Base-by-base conservation (phyloP, 2,329 filamentous ascomycete genomes). In the Fusarium brachygibbosum region DNA sequence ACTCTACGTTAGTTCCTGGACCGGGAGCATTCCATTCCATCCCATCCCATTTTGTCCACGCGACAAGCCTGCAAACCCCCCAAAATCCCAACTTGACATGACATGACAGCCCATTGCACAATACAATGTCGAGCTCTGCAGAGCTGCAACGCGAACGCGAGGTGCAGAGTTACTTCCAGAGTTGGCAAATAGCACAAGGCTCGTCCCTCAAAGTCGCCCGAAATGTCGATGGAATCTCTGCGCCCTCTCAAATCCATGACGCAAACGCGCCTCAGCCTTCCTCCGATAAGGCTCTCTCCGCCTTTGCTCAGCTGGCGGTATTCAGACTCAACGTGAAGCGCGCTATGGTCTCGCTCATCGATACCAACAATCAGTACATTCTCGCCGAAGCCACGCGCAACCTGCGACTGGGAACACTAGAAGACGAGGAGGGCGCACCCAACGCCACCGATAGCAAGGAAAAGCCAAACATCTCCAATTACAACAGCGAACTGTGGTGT, bases 341-440 rank as follows among this genome's bases (percentile, higher is more conserved):
- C 37, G 81, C 79, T 41, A 82, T 87, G 76, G 80, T 87, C 23
- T 84, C 83, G 50, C 75, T 87, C 19, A 81, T 86, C 52, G 83
- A 84, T 63, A 74, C 75, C 7, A 75, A 78, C 5, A 79, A 77
- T 13, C 83, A 87, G 75, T 85, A 83, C 57, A 81, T 87, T 49
- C 79, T 87, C 41, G 84, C 84, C 37, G 85, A 87, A 69, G 82
- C 82, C 11, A 86, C 85, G 2, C 79, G 79, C 45, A 82, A 80
- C 2, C 67, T 85, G 5, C 81, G 82, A 7, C 74, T 84, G 9
- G 77, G 67, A 6, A 62, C 78, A 23, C 71, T 75, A 4, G 78
- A 78, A 12, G 40, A 66, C 3, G 51, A 63, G 3, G 8, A 10
- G 1, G 23, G 21, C 6, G 23, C 31, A 11, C 11, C 23, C 0